Evolutionary conservation across 163 green algal genomes (phyloP).

Genomic region (Picocystis sp.): DNA sequence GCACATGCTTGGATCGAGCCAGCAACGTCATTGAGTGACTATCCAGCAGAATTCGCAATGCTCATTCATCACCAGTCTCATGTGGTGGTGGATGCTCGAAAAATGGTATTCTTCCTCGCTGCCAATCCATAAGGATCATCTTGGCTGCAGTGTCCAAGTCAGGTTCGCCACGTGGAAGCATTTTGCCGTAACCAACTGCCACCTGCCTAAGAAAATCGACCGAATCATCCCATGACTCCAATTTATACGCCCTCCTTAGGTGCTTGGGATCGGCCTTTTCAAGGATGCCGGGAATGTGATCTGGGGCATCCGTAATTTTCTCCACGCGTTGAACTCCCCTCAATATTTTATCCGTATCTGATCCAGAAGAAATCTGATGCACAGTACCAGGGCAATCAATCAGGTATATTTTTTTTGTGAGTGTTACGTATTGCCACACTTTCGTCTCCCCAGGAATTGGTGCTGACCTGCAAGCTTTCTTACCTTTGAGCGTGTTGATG

Average conservation of each 20-base stretch:
- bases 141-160: slow-evolving; percentile 88
- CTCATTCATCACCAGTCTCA: neutral
- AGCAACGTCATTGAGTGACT: no score
- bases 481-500: slow-evolving; percentile 42
- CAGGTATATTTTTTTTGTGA: slow-evolving; percentile 98
- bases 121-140: slow-evolving; percentile 97
- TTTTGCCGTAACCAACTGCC: slow-evolving; percentile 58
- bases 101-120: slow-evolving; percentile 91
- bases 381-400: slow-evolving; percentile 98
- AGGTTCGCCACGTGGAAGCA: slow-evolving; percentile 79
- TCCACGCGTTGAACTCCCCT: slow-evolving; percentile 56
- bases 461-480: slow-evolving; percentile 75
- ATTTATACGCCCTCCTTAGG: slow-evolving; percentile 69
- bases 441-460: slow-evolving; percentile 95
- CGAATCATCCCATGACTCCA: slow-evolving; percentile 37
- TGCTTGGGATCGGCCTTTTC: slow-evolving; percentile 30
- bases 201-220: slow-evolving; percentile 90
- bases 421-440: slow-evolving; percentile 99
- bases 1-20: no score
- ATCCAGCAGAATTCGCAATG: no score
- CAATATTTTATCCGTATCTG: slow-evolving; percentile 42
- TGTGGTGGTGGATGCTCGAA: slow-evolving; percentile 65
- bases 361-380: slow-evolving; percentile 70
- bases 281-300: slow-evolving; percentile 72
- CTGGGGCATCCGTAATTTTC: slow-evolving; percentile 61